A percentile compares a stretch with the other conserved stretches of the same genome.
Conservation (phyloP, 1,139 yeast species). For the Yamadazyma buinensis region DNA sequence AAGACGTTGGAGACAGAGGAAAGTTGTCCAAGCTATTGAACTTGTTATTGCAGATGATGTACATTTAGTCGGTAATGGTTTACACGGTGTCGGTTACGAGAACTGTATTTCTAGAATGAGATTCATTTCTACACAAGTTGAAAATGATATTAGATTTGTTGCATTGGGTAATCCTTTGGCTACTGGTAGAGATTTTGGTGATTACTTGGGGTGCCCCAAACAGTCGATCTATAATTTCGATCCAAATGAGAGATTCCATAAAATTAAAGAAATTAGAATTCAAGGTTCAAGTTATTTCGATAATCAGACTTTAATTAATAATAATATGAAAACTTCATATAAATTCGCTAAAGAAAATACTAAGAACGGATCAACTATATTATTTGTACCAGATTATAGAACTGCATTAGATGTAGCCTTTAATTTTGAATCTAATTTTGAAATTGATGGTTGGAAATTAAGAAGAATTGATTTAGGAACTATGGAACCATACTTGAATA, state of each 20-base stretch:
- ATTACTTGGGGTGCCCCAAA: conserved; percentile 76
- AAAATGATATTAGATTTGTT: conserved; percentile 53
- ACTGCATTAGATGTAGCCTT: conserved; percentile 52
- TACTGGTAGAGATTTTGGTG: conserved; percentile 74
- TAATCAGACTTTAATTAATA: conserved; percentile 8
- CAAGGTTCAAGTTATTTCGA: conserved; percentile 22
- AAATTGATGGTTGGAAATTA: conserved; percentile 23
- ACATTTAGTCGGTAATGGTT: conserved; percentile 63
- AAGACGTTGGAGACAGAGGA: conserved; percentile 78
- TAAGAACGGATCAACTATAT: conserved; percentile 30
- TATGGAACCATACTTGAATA: conserved; percentile 38
- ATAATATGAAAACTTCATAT: conserved; percentile 33
- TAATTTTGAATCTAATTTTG: conserved; percentile 36
- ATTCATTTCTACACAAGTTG: conserved; percentile 62
- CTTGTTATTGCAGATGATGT: conserved; percentile 71
- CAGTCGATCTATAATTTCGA: conserved; percentile 65
- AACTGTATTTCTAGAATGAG: conserved; percentile 65
- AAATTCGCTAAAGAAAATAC: conserved; percentile 23
- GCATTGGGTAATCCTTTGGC: conserved; percentile 68
- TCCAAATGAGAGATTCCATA: conserved; percentile 54
- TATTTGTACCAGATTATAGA: conserved; percentile 57
- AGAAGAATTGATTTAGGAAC: conserved; percentile 26
- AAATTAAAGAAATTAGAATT: conserved; percentile 56
- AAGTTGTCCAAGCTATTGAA: conserved; percentile 64
- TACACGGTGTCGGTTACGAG: conserved; percentile 64